Evolutionary conservation across 768 basidiomycete species (phyloP), one percentile per base, ranked within the genome.

Genomic region (Trametes punicea): DNA sequence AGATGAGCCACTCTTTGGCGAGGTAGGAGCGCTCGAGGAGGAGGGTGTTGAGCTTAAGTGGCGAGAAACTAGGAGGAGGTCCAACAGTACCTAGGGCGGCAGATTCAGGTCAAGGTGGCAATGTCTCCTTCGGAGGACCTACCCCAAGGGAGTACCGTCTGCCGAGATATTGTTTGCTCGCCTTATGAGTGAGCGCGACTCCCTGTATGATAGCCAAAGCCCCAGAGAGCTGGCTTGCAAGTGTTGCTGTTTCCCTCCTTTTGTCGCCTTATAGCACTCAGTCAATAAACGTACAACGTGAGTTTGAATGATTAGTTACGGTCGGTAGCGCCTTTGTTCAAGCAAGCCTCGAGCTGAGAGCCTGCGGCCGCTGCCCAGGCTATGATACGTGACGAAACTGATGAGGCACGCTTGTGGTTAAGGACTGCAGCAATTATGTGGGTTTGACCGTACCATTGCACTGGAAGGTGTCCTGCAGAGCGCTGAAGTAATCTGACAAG

Each of bases 381-480:
- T 23, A 91, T 69, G 5, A 89, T 65, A 50, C 87, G 78, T 0
- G 82, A 80, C 3, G 89, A 81, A 31, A 93, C 90, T 93, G 52
- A 7, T 2, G 2, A 23, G 26, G 16, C 16, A 46, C 45, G 36
- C 48, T 40, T n/a, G n/a, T n/a, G n/a, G n/a, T n/a, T 18, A 46
- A 33, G 34, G n/a, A 46, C 3, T 8, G 29, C 10, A 16, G 25
- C 27, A 15, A 39, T 56, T 30, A 10, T 65, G 13, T 38, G 52
- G n/a, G n/a, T n/a, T n/a, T 41, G 53, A 33, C 64, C 87, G 57
- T 62, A 91, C 91, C 75, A 65, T 93, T 93, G 69, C 86, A 90
- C 68, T 93, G 87, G 62, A 93, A 92, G 0, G 82, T 82, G 62
- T 88, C 82, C 66, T 93, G 91, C 38, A 91, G 71, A 9, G 80